Evolutionary conservation across 148 eudicot genomes (phyloP), one percentile per base, ranked within the genome.

Genomic region (Pouteria glomerata): DNA sequence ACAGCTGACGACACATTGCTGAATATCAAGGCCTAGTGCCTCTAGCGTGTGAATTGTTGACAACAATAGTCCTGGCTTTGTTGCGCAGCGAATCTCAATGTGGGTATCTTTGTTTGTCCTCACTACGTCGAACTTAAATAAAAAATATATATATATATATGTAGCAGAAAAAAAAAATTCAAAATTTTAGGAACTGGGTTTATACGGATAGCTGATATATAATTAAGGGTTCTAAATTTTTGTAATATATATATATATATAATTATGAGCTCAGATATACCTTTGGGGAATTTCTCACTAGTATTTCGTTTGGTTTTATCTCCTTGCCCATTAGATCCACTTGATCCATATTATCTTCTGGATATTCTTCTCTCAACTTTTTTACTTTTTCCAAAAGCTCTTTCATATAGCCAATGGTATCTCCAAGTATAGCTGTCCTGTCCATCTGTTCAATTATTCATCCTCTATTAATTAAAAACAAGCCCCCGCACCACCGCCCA

Each of bases 361-460:
- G 24, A 30, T 64, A 64, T 31, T 84, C 73, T 57, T 84, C 74
- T 21, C 58, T 58, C 68, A 79, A 68, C 26, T 63, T 74, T 12
- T 76, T 31, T 21, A 81, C 77, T 72, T 81, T 84, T 6, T 77
- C 70, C 45, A 74, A 21, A 14, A 84, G 85, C 68, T 84, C 87
- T 66, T 76, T 84, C 81, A 84, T 72, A 47, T 81, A 84, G 45
- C 79, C 85, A 61, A 84, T 78, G 18, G 87, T 79, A 51, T 81
- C 87, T 63, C 82, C 83, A 57, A 84, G 77, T 61, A 84, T 81
- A 15, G 87, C 76, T 67, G 85, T 84, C 71, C 85, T 81, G 55
- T 84, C 87, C 83, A 81, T 84, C 87, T 84, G 81, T 60, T 69
- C 18, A 69, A 45, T 44, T n/a, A n/a, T n/a, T n/a, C n/a, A n/a